Percentiles rank a stretch among this genome's conserved stretches.
These are phyloP conservation scores for Niebla homalea DNA, from an alignment of 495 filamentous ascomycete species.

Conservation along the genomic window DNA sequence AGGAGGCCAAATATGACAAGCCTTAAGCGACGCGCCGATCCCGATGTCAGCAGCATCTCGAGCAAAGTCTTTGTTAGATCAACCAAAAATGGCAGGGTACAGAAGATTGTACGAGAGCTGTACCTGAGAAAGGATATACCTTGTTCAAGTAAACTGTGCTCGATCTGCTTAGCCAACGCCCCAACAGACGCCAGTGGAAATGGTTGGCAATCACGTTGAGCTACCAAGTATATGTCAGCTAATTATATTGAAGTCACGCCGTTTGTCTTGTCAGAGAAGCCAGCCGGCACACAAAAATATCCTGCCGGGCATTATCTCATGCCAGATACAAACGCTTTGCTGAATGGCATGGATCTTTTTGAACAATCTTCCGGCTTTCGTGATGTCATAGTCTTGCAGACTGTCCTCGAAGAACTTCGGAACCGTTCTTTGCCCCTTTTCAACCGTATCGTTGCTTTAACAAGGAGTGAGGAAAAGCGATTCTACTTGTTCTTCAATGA, in stretches of 20 bases:
- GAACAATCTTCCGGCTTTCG: slow-evolving; percentile 85
- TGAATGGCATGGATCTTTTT: slow-evolving; percentile 92
- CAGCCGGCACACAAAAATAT: slow-evolving; percentile 67
- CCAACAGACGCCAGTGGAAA: slow-evolving; percentile 67
- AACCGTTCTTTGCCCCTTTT: slow-evolving; percentile 91
- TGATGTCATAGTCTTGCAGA: slow-evolving; percentile 89
- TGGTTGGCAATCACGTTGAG: slow-evolving; percentile 32
- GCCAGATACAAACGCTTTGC: slow-evolving; percentile 90
- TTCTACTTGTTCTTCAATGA: slow-evolving; percentile 99
- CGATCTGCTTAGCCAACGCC: slow-evolving; percentile 51
- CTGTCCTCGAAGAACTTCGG: slow-evolving; percentile 86
- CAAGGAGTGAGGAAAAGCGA: slow-evolving; percentile 86
- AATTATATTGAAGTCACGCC: slow-evolving; percentile 43
- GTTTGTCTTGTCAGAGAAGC: slow-evolving; percentile 76
- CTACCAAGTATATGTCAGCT: neutral
- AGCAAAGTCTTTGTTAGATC: slow-evolving; percentile 91
- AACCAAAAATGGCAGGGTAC: slow-evolving; percentile 87
- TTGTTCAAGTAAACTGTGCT: slow-evolving; percentile 86
- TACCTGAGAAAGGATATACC: slow-evolving; percentile 95
- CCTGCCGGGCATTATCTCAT: slow-evolving; percentile 87
- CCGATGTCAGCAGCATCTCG: slow-evolving; percentile 60
- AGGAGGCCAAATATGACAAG: slow-evolving; percentile 57
- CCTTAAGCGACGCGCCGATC: slow-evolving; percentile 63
- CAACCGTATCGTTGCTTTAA: slow-evolving; percentile 77
- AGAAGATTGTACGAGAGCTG: slow-evolving; percentile 94